These are phyloP conservation scores for Elongisporangium anandrum DNA, from an alignment of 352 stramenopile genomes.

Conservation along the genomic window DNA sequence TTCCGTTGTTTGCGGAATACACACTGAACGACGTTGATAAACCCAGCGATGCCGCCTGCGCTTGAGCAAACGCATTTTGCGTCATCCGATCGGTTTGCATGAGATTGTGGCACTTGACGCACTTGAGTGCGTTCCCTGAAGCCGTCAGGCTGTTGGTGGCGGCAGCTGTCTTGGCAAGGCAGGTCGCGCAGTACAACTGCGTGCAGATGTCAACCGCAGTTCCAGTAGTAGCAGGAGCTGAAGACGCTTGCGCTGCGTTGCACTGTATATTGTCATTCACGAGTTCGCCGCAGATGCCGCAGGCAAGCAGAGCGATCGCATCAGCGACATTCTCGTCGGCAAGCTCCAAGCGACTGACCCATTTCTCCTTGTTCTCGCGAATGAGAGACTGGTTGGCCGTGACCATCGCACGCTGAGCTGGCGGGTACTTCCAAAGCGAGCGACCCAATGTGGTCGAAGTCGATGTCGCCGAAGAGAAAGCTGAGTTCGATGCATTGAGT, in stretches of 20 bases:
- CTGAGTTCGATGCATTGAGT: constrained; percentile 2
- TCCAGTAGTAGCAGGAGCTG: constrained; percentile 1
- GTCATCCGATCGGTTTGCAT: constrained; percentile 40
- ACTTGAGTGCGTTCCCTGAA: constrained; percentile 21
- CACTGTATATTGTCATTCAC: constrained; percentile 77
- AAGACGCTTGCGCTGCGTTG: constrained; percentile 2
- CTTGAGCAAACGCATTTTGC: constrained; percentile 58
- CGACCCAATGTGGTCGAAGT: constrained; percentile 19
- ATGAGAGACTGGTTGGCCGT: constrained; percentile 7
- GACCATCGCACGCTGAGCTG: constrained; percentile 5
- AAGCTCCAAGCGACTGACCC: constrained; percentile 33
- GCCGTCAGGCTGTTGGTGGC: constrained; percentile 7
- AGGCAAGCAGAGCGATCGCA: constrained; percentile 49
- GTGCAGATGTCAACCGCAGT: constrained; percentile 21
- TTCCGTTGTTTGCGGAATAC: constrained; percentile 1
- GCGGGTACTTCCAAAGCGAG: constrained; percentile 43
- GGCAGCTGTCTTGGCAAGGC: constrained; percentile 29
- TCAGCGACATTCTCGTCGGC: constrained; percentile 39
- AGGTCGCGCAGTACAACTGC: constrained; percentile 70
- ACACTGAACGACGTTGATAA: constrained; percentile 26
- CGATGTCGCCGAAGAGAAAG: constrained; percentile 10
- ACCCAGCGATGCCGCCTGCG: constrained; percentile 47
- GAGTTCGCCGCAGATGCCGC: constrained; percentile 70
- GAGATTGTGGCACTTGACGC: constrained; percentile 45
- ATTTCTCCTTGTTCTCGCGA: constrained; percentile 31